A percentile compares a stretch with the other conserved stretches of the same genome.
phyloP scores from a whole-genome alignment of 768 basidiomycete species.

The Boletus barrowsii region DNA sequence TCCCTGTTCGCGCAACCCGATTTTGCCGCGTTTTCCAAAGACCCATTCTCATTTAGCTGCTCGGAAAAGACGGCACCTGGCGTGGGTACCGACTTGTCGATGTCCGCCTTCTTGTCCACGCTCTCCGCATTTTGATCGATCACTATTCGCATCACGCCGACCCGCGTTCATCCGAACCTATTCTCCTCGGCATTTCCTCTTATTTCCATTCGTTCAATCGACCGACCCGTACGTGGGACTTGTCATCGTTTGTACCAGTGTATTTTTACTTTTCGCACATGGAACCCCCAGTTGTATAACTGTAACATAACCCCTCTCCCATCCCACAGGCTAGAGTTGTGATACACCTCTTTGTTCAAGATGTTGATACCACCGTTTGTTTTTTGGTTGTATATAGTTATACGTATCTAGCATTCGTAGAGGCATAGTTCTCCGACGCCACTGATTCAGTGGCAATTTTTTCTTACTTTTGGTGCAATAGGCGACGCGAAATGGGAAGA shows the following conservation, averaged over 20 bases:
- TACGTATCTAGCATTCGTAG: conserved; percentile 26
- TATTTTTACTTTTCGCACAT: conserved; percentile 25
- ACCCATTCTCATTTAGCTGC: conserved; percentile 23
- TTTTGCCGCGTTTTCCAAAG: conserved; percentile 24
- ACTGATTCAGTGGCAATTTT: not conserved
- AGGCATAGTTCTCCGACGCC: conserved; percentile 2
- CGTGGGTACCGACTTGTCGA: conserved; percentile 27
- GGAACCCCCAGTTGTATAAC: conserved; percentile 21
- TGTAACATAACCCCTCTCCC: conserved; percentile 20
- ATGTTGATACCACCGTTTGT: not conserved
- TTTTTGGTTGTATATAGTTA: conserved; percentile 31
- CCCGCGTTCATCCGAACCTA: conserved; percentile 4
- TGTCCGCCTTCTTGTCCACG: conserved; percentile 33
- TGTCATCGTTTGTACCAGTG: conserved; percentile 14
- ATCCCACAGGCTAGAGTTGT: not conserved
- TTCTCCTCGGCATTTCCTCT: conserved; percentile 1
- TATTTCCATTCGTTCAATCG: conserved; percentile 1
- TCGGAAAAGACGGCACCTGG: conserved; percentile 21
- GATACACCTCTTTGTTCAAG: conserved; percentile 16
- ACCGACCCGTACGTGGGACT: not conserved
- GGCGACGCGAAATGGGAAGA: conserved; percentile 17
- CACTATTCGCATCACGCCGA: conserved; percentile 1
- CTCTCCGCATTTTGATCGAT: conserved; percentile 26
- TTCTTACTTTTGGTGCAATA: not conserved
- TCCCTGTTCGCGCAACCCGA: conserved; percentile 19